phyloP scores from a whole-genome alignment of 1,284 basidiomycete genomes.

The Cutaneotrichosporon curvatum region DNA sequence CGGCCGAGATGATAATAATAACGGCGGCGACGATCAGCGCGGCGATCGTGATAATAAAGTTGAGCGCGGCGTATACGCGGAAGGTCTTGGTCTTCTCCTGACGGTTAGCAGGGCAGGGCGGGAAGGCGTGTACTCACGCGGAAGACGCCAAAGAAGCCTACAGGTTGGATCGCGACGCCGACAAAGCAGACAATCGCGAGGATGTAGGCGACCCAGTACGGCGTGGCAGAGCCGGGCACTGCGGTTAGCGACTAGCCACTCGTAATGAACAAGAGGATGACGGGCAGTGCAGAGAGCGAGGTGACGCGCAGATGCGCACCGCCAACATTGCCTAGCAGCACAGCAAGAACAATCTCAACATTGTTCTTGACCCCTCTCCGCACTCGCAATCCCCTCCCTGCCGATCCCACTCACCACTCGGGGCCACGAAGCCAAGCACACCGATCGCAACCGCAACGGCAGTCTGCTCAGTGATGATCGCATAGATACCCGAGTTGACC shows the following conservation, averaged over 20 bases:
- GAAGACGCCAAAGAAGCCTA: constrained; percentile 75
- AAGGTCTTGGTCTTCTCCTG: constrained; percentile 73
- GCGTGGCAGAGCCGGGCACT: constrained; percentile 80
- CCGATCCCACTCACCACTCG: constrained; percentile 43
- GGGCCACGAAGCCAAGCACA: constrained; percentile 68
- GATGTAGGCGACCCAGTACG: constrained; percentile 64
- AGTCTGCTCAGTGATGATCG: constrained; percentile 69
- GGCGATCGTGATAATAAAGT: constrained; percentile 54
- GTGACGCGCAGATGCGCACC: too few species aligned
- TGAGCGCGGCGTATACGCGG: constrained; percentile 65
- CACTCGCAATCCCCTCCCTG: too few species aligned
- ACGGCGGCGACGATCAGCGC: constrained; percentile 69
- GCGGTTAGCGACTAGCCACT: background rate
- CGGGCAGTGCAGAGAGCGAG: too few species aligned
- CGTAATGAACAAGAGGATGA: too few species aligned
- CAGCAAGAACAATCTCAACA: too few species aligned
- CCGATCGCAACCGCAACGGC: constrained; percentile 62
- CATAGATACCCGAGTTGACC: constrained; percentile 77
- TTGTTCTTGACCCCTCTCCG: too few species aligned
- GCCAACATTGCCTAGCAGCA: too few species aligned
- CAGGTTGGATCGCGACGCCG: constrained; percentile 61
- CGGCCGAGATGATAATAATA: constrained; percentile 70
- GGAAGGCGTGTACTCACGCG: constrained; percentile 50
- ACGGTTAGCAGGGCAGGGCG: constrained; percentile 4
- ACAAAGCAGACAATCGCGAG: constrained; percentile 68